phyloP scores from a whole-genome alignment of 495 filamentous ascomycete species.

The Xylaria acuta region DNA sequence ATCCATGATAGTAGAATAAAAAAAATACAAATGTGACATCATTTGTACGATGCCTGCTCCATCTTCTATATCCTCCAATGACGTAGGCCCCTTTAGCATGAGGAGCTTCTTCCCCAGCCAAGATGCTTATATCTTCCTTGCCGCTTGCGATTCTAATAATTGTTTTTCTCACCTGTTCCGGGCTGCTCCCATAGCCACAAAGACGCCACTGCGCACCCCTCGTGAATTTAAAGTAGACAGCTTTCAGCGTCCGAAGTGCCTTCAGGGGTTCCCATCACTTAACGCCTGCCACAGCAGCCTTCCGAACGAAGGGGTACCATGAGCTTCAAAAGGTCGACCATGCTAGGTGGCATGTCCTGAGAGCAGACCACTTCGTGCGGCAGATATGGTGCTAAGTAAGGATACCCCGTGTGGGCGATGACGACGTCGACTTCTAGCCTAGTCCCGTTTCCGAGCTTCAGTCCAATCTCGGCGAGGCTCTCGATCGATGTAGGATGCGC shows the following conservation, averaged over 20 bases:
- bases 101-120: not conserved
- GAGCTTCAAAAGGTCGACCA: slow-evolving; percentile 30
- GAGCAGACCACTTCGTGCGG: slow-evolving; percentile 19
- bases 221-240: slow-evolving; percentile 32
- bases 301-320: slow-evolving; percentile 22
- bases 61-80: not conserved
- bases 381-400: slow-evolving; percentile 23
- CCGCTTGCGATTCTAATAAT: slow-evolving; percentile 25
- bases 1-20: not conserved
- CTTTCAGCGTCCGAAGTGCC: slow-evolving; percentile 1
- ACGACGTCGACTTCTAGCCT: slow-evolving; percentile 25
- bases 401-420: slow-evolving; percentile 35
- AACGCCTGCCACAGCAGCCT: not conserved
- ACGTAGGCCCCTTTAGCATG: not conserved
- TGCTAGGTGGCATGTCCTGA: slow-evolving; percentile 12
- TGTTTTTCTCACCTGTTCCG: slow-evolving; percentile 30
- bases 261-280: not conserved
- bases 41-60: not conserved
- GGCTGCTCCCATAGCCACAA: slow-evolving; percentile 29
- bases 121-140: slow-evolving; percentile 29
- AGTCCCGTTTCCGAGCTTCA: slow-evolving; percentile 27
- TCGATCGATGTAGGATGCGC: slow-evolving; percentile 30
- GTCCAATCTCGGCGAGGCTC: slow-evolving; percentile 23
- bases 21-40: not conserved
- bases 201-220: slow-evolving; percentile 35